These are phyloP conservation scores for Cadophora sp. DNA, from an alignment of 2,329 filamentous ascomycete genomes.

Conservation along the genomic window DNA sequence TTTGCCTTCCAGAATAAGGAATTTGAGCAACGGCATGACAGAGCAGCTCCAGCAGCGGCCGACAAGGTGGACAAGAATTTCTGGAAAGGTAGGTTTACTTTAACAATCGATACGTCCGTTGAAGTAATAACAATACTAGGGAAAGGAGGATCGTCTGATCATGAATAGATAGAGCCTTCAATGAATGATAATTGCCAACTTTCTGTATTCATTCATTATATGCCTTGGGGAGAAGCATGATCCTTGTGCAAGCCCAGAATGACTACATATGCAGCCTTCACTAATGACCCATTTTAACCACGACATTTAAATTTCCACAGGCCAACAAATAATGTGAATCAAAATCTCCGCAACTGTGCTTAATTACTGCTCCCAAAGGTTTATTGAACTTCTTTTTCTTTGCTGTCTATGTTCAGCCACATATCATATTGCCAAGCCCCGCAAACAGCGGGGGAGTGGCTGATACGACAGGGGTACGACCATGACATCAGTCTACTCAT, in stretches of 20 bases:
- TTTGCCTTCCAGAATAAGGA: conserved; percentile 52
- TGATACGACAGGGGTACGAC: background rate
- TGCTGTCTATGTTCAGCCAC: conserved; percentile 5
- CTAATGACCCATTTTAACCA: too few relatives aligned
- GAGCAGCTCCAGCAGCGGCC: conserved; percentile 47
- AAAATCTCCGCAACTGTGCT: too few relatives aligned
- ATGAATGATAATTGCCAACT: background rate
- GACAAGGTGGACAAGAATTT: conserved; percentile 64
- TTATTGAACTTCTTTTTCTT: background rate
- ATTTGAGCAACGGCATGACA: conserved; percentile 61
- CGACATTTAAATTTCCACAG: too few relatives aligned
- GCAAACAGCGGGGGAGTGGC: background rate
- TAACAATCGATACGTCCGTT: background rate
- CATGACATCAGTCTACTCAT: conserved; percentile 14
- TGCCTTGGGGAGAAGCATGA: too few relatives aligned
- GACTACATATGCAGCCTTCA: too few relatives aligned
- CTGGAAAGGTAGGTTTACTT: conserved; percentile 50
- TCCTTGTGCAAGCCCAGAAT: too few relatives aligned
- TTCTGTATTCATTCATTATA: background rate
- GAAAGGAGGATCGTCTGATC: conserved; percentile 31
- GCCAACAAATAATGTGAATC: too few relatives aligned
- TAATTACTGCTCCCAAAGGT: too few relatives aligned
- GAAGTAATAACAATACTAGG: conserved; percentile 24
- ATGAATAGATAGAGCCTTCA: conserved; percentile 6
- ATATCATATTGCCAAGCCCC: conserved; percentile 1